phyloP scores from a whole-genome alignment of 2,329 filamentous ascomycete genomes.

The Phialocephala subalpina region DNA sequence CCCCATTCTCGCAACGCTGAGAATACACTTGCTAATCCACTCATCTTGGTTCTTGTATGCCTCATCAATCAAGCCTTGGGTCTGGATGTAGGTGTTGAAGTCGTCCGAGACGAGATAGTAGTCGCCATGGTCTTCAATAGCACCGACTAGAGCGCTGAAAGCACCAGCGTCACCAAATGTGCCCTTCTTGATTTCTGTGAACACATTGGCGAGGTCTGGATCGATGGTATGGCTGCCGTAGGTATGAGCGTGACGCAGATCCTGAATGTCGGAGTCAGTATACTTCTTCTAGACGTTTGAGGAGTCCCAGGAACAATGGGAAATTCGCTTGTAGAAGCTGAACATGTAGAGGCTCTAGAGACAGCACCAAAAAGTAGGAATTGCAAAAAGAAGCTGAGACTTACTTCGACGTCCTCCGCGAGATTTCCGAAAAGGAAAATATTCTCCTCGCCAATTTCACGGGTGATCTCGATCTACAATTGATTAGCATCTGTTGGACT shows the following conservation, averaged over 20 bases:
- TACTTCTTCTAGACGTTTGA: too few species aligned
- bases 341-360: too few species aligned
- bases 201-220: slow-evolving; percentile 79
- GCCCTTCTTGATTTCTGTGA: slow-evolving; percentile 80
- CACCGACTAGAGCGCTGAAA: slow-evolving; percentile 84
- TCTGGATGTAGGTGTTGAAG: slow-evolving; percentile 93
- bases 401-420: slow-evolving; percentile 96
- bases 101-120: slow-evolving; percentile 98
- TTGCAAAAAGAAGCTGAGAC: too few species aligned
- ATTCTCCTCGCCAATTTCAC: slow-evolving; percentile 94
- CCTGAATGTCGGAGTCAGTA: too few species aligned
- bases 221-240: slow-evolving; percentile 85
- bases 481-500: not conserved
- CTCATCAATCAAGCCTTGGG: slow-evolving; percentile 89
- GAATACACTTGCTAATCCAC: slow-evolving; percentile 92
- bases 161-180: slow-evolving; percentile 81
- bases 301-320: too few species aligned
- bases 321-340: too few species aligned
- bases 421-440: slow-evolving; percentile 99
- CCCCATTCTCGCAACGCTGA: slow-evolving; percentile 90
- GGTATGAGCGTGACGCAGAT: slow-evolving; percentile 88
- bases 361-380: too few species aligned
- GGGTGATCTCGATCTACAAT: slow-evolving; percentile 88
- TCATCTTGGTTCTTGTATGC: slow-evolving; percentile 91
- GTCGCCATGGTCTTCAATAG: slow-evolving; percentile 91